Conservation (phyloP, 2,329 filamentous ascomycete genomes). For the Cytospora mali region DNA sequence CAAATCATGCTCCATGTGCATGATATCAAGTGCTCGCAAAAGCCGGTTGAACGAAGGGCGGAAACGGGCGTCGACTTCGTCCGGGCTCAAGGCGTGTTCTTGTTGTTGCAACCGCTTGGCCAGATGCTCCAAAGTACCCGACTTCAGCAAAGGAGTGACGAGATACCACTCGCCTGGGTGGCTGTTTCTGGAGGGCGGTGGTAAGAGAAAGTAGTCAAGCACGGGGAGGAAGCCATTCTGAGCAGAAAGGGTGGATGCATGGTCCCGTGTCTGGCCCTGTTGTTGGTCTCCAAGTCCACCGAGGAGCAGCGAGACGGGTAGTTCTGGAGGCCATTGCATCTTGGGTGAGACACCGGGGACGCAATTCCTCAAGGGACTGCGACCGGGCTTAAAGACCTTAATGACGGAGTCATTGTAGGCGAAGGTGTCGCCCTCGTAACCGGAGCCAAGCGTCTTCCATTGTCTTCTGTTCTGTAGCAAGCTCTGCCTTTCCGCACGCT, state of each 20-base stretch:
- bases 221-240: constrained; percentile 35
- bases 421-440: constrained; percentile 38
- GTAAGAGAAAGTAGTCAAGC: constrained; percentile 37
- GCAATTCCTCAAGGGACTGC: constrained; percentile 39
- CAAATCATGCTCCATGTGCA: constrained; percentile 34
- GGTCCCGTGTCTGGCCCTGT: too few species aligned
- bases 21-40: constrained; percentile 33
- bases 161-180: constrained; percentile 34
- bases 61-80: constrained; percentile 37
- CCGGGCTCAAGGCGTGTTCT: constrained; percentile 26
- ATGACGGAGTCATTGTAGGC: constrained; percentile 36
- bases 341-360: constrained; percentile 26
- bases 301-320: constrained; percentile 36
- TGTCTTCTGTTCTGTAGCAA: constrained; percentile 31
- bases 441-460: constrained; percentile 36
- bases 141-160: constrained; percentile 34
- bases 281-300: constrained; percentile 31
- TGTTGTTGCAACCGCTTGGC: constrained; percentile 32
- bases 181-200: constrained; percentile 21
- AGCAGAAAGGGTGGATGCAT: neutral
- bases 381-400: constrained; percentile 35
- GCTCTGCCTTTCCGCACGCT: neutral
- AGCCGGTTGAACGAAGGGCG: constrained; percentile 37
- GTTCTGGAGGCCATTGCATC: constrained; percentile 39
- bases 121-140: constrained; percentile 35